Conservation (phyloP, 352 stramenopile species). For the Globisporangium apiculatum region DNA sequence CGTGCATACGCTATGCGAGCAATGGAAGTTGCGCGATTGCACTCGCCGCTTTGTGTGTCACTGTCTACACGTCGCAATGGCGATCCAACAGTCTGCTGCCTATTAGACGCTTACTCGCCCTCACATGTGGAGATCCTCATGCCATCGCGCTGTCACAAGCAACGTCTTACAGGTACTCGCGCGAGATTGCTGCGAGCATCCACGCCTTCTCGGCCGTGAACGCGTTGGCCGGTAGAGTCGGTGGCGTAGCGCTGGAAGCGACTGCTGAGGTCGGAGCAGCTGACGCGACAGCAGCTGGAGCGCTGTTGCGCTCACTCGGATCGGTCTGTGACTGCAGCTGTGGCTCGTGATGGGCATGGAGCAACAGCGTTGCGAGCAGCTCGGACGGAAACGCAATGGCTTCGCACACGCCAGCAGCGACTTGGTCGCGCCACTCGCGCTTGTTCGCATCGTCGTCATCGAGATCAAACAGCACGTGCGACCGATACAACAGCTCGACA, state of each 20-base stretch:
- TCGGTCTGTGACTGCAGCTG: background rate
- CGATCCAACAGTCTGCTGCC: too few relatives aligned
- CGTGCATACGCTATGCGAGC: too few relatives aligned
- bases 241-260: too few relatives aligned
- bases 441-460: background rate
- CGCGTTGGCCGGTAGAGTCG: background rate
- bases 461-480: slow-evolving; percentile 19
- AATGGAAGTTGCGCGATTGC: too few relatives aligned
- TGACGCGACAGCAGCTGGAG: too few relatives aligned
- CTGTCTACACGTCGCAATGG: too few relatives aligned
- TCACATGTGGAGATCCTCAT: too few relatives aligned
- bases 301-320: too few relatives aligned
- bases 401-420: slow-evolving; percentile 23
- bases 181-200: slow-evolving; percentile 30
- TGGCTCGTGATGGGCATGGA: too few relatives aligned
- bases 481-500: slow-evolving; percentile 15
- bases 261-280: too few relatives aligned
- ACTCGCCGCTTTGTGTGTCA: too few relatives aligned
- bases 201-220: slow-evolving; percentile 28
- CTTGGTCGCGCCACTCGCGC: slow-evolving; percentile 17
- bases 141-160: background rate
- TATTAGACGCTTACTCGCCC: too few relatives aligned
- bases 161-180: slow-evolving; percentile 20
- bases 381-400: slow-evolving; percentile 21
- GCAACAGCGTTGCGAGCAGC: slow-evolving; percentile 7